phyloP scores from a whole-genome alignment of 257 asterid species.

The Cruciata laevipes region DNA sequence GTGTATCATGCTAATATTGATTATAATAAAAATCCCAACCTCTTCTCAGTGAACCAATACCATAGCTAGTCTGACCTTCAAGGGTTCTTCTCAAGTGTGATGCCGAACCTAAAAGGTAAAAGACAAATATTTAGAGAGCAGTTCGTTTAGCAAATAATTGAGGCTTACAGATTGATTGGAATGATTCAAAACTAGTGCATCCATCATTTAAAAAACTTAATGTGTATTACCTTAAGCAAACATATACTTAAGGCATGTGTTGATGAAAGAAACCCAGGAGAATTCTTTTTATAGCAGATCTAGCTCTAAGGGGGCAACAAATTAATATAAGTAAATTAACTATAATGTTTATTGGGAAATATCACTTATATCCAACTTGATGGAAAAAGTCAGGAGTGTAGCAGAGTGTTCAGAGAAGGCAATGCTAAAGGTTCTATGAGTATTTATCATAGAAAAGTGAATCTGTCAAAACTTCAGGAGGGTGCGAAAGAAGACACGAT shows the following conservation, averaged over 20 bases:
- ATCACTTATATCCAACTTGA: background rate
- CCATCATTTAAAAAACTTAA: no score
- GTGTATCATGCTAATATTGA: conserved; percentile 6
- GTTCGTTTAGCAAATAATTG: background rate
- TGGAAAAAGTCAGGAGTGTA: background rate
- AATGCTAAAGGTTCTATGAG: background rate
- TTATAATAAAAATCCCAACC: conserved; percentile 24
- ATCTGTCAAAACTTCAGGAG: background rate
- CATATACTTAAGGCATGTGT: background rate
- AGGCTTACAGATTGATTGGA: background rate
- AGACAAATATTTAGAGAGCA: conserved; percentile 12
- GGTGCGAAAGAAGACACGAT: background rate
- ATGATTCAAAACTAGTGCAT: background rate
- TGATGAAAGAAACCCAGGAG: background rate
- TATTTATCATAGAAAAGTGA: background rate
- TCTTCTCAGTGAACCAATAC: conserved; percentile 18
- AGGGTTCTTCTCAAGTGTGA: conserved; percentile 39
- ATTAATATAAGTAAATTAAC: background rate
- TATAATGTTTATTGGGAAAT: background rate
- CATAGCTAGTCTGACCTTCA: conserved; percentile 29
- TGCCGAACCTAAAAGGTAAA: conserved; percentile 36
- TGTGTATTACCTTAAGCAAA: background rate
- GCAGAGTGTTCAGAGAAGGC: background rate
- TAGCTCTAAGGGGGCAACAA: background rate
- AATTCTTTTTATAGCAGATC: background rate